Evolutionary conservation across 2,329 filamentous ascomycete genomes (phyloP).

Genomic region (Neurospora sp.): DNA sequence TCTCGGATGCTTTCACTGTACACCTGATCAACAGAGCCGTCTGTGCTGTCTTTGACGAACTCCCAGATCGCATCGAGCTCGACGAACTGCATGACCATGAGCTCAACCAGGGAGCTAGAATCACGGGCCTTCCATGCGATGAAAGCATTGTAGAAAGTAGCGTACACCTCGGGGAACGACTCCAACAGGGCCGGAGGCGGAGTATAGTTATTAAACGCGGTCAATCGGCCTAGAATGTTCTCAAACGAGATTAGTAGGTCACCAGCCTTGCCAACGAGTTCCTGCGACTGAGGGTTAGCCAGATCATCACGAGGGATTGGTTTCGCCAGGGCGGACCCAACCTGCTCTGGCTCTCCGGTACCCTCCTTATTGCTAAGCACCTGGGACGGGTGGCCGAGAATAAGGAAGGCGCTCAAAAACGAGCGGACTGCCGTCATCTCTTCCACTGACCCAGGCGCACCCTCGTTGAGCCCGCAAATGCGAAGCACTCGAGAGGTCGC

Average conservation of each 20-base stretch:
- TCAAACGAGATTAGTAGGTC: conserved; percentile 73
- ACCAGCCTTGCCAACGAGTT: conserved; percentile 66
- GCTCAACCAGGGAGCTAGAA: conserved; percentile 65
- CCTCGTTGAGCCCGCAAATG: conserved; percentile 60
- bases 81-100: conserved; percentile 80
- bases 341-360: conserved; percentile 47
- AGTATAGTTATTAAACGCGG: conserved; percentile 55
- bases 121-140: conserved; percentile 78
- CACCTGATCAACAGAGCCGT: conserved; percentile 62
- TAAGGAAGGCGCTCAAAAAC: conserved; percentile 71
- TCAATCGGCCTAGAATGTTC: conserved; percentile 57
- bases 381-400: conserved; percentile 67
- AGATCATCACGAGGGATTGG: conserved; percentile 41
- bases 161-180: conserved; percentile 58
- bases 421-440: conserved; percentile 64
- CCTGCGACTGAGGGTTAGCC: conserved; percentile 53
- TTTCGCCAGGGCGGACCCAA: conserved; percentile 31
- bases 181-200: conserved; percentile 52
- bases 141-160: conserved; percentile 67
- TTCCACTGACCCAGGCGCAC: conserved; percentile 49
- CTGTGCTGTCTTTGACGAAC: conserved; percentile 68
- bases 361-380: conserved; percentile 65
- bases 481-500: conserved; percentile 57
- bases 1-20: conserved; percentile 72
- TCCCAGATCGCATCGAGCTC: conserved; percentile 77